Percentiles rank a stretch among this genome's conserved stretches.
Evolutionary conservation across 352 stramenopile genomes (phyloP).

Genomic region (Aphanomyces invadans): DNA sequence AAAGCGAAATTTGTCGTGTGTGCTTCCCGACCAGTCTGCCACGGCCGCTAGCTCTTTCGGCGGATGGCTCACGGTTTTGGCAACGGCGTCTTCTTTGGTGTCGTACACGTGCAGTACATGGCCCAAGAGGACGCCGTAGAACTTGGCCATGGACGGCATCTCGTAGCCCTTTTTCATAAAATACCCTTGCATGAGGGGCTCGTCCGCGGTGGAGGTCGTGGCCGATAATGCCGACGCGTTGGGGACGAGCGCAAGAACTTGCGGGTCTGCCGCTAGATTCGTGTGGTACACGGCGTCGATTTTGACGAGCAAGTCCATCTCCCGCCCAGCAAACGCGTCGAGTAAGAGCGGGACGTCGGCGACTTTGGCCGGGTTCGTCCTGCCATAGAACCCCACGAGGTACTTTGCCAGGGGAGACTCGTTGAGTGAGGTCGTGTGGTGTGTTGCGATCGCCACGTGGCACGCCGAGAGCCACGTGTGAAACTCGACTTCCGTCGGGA

Average conservation of each 20-base stretch:
- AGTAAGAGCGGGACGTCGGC: slow-evolving; percentile 60
- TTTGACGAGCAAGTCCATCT: slow-evolving; percentile 41
- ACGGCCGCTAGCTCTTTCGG: slow-evolving; percentile 34
- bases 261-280: slow-evolving; percentile 31
- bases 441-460: slow-evolving; percentile 17
- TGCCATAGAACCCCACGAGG: slow-evolving; percentile 80
- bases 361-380: slow-evolving; percentile 82
- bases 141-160: slow-evolving; percentile 66
- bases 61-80: background rate
- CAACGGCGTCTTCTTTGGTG: slow-evolving; percentile 50
- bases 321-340: slow-evolving; percentile 45
- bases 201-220: background rate
- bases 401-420: slow-evolving; percentile 12
- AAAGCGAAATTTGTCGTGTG: slow-evolving; percentile 40
- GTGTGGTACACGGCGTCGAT: slow-evolving; percentile 66
- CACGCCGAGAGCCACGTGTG: slow-evolving; percentile 17
- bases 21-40: slow-evolving; percentile 65
- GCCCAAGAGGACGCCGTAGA: slow-evolving; percentile 55
- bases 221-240: slow-evolving; percentile 18
- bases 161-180: slow-evolving; percentile 62
- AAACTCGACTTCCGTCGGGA: slow-evolving; percentile 12
- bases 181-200: slow-evolving; percentile 65
- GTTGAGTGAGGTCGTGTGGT: background rate
- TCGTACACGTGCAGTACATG: slow-evolving; percentile 54
- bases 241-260: slow-evolving; percentile 28